These are phyloP conservation scores for Pyropia yezoensis DNA, from an alignment of 23 red algal species.

Conservation along the genomic window DNA sequence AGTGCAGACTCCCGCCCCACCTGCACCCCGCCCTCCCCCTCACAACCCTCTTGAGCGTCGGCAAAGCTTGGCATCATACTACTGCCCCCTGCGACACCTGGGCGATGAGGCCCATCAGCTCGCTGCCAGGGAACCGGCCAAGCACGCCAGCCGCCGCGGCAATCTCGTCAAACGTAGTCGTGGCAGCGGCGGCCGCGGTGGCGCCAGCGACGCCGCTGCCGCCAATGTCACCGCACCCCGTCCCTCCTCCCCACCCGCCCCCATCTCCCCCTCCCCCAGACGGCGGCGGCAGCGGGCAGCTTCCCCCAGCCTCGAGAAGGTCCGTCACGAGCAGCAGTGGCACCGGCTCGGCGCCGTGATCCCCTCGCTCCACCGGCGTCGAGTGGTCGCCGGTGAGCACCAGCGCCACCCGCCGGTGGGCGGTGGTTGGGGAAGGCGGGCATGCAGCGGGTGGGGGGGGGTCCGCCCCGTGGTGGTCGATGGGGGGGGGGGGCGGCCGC, in stretches of 20 bases:
- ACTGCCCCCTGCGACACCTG: neutral
- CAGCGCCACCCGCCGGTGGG: slow-evolving; percentile 2
- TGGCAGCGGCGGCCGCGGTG: neutral
- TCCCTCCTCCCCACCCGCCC: no score
- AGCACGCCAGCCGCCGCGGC: neutral
- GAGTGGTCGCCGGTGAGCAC: slow-evolving; percentile 36
- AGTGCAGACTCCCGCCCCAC: no score
- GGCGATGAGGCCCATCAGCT: slow-evolving; percentile 14
- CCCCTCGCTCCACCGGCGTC: slow-evolving; percentile 14
- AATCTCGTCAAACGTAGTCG: slow-evolving; percentile 1
- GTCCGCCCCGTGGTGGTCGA: no score
- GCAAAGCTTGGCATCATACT: neutral
- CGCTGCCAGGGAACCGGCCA: slow-evolving; percentile 11
- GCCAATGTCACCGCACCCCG: neutral
- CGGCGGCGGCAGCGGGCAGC: neutral
- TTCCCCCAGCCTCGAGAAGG: neutral
- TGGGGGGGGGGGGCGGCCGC: no score
- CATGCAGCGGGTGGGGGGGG: neutral
- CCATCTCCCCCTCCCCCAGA: neutral
- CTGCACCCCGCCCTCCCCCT: neutral
- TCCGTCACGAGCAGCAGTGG: slow-evolving; percentile 18
- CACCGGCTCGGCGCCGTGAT: slow-evolving; percentile 32
- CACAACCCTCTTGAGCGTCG: neutral
- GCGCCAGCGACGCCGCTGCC: neutral
- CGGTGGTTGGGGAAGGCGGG: neutral